Evolutionary conservation across 2,329 filamentous ascomycete genomes (phyloP), one percentile per base, ranked within the genome.

Genomic region (Dothideomycetes sp.): DNA sequence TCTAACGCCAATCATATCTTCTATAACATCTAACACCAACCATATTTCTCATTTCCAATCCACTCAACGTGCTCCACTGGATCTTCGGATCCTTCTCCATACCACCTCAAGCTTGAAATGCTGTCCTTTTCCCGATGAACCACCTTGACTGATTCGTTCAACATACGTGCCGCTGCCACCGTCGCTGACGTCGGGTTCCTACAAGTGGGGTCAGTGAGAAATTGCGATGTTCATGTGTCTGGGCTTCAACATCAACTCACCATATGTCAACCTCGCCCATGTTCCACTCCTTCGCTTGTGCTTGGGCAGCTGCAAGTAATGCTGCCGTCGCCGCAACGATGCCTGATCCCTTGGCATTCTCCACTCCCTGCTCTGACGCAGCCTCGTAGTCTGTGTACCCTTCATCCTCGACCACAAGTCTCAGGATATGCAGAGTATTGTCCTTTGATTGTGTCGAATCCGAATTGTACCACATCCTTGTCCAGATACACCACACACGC

Each of bases 31-130:
- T 27, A 88, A 55, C 79, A 85, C 83, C 83, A 89, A 1, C 69
- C 81, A 61, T 75, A 87, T 62, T 85, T 87, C 60, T 88, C 81
- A 52, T 83, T 85, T 10, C 69, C 73, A 37, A 85, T 61, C 83
- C 84, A 89, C 36, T 83, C 75, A 4, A 85, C 60, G 17, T 72
- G 64, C 4, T 68, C 64, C 1, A 58, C 63, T 2, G 38, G 14
- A 59, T 49, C 4, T 62, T 52, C 4, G 67, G 72, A 18, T 34
- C 43, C 58, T 8, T 64, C 62, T 1, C 75, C 79, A 51, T 82
- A 81, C 81, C 81, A 87, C 60, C 72, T 75, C 58, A 88, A 54
- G 50, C 79, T 81, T 1, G 81, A 66, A 44, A 89, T 82, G 55
- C 79, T 84, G 38, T 79, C 72, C 36, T 60, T 62, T 40, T 86